Percentiles rank a stretch among this genome's conserved stretches.
These are phyloP conservation scores for Kodamaea lidongshanica DNA, from an alignment of 805 yeast genomes.

Conservation along the genomic window DNA sequence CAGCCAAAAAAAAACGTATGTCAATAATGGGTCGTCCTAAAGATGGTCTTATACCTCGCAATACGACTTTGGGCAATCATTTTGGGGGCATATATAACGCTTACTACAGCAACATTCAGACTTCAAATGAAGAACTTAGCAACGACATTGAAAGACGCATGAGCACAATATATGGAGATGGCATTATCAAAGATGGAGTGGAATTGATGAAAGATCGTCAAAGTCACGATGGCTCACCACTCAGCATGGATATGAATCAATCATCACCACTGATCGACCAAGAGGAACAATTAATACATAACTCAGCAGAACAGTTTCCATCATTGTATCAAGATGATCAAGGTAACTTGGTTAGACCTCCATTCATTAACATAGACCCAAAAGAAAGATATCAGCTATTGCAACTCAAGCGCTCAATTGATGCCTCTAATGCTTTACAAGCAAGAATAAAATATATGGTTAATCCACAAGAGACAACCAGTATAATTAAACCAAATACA, in stretches of 20 bases:
- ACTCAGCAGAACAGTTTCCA: no score
- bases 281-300: no score
- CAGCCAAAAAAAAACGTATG: conserved; percentile 24
- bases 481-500: conserved; percentile 6
- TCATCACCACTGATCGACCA: no score
- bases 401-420: conserved; percentile 33
- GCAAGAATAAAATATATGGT: conserved; percentile 33
- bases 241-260: no score
- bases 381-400: conserved; percentile 37
- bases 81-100: conserved; percentile 16
- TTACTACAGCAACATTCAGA: conserved; percentile 14
- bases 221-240: no score
- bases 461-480: conserved; percentile 33
- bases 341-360: conserved; percentile 38
- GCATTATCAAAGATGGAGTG: conserved; percentile 11
- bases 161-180: conserved; percentile 16
- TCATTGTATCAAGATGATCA: conserved; percentile 31
- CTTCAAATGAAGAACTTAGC: conserved; percentile 14
- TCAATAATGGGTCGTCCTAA: conserved; percentile 18
- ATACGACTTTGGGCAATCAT: conserved; percentile 14
- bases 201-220: no score
- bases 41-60: conserved; percentile 20
- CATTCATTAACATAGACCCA: conserved; percentile 40
- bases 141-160: conserved; percentile 27
- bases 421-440: conserved; percentile 30